These are phyloP conservation scores for Eucalyptus erythrocorys DNA, from an alignment of 345 rosid species.

Conservation along the genomic window DNA sequence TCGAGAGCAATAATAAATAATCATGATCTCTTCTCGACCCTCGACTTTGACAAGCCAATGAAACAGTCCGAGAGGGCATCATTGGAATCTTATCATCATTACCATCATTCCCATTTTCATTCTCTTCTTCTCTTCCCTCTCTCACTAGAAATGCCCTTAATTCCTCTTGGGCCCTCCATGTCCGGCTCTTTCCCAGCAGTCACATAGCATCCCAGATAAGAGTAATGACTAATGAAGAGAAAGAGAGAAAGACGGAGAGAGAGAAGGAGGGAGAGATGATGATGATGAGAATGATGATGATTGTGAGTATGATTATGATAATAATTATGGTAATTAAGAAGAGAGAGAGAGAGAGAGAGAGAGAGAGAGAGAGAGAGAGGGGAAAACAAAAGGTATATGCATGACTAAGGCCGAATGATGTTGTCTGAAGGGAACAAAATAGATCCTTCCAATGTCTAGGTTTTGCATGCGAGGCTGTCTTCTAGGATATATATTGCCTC, in stretches of 20 bases:
- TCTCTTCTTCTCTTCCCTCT: background rate
- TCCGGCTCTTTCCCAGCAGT: conserved; percentile 14
- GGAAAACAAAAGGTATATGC: background rate
- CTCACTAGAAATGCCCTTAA: background rate
- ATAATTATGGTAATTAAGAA: background rate
- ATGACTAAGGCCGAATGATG: conserved; percentile 2
- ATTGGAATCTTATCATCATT: background rate
- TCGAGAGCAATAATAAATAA: background rate
- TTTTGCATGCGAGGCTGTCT: background rate
- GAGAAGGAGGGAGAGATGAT: background rate
- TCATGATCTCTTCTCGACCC: background rate
- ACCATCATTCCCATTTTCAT: background rate
- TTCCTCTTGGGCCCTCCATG: background rate
- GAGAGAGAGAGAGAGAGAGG: background rate
- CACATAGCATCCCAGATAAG: conserved; percentile 27
- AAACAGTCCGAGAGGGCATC: background rate
- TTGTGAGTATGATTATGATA: conserved; percentile 6
- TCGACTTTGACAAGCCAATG: background rate
- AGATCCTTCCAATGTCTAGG: conserved; percentile 5
- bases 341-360: background rate
- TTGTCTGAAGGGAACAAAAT: conserved; percentile 10
- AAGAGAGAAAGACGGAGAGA: background rate
- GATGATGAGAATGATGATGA: background rate
- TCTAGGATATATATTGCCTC: background rate
- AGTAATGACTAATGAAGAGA: background rate